These are phyloP conservation scores for Colletotrichum nymphaeae DNA, from an alignment of 2,329 filamentous ascomycete genomes.

Conservation along the genomic window DNA sequence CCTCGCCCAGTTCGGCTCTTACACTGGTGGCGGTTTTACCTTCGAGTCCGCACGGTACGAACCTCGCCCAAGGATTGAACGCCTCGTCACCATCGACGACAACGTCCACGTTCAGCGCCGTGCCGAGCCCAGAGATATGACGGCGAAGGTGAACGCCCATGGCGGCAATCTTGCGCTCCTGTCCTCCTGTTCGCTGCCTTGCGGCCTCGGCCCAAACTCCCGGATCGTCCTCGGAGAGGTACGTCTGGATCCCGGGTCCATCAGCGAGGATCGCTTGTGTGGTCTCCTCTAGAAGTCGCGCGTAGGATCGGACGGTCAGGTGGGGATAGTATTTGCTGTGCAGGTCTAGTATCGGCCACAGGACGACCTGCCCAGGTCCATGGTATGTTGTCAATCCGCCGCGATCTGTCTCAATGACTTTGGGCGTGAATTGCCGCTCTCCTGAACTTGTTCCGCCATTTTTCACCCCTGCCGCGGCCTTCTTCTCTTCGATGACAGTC, in stretches of 20 bases:
- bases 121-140: conserved; percentile 85
- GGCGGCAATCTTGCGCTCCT: conserved; percentile 83
- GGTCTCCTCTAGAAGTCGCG: conserved; percentile 80
- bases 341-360: conserved; percentile 93
- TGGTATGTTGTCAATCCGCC: conserved; percentile 96
- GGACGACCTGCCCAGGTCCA: conserved; percentile 89
- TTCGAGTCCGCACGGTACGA: conserved; percentile 89
- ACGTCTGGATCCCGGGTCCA: conserved; percentile 68
- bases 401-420: conserved; percentile 78
- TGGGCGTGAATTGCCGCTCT: conserved; percentile 58
- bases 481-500: conserved; percentile 42
- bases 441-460: background rate
- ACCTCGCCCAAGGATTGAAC: conserved; percentile 71
- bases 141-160: conserved; percentile 91
- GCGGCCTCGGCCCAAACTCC: conserved; percentile 78
- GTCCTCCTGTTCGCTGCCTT: conserved; percentile 41
- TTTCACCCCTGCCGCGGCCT: no score
- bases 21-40: conserved; percentile 85
- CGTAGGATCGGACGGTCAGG: conserved; percentile 80
- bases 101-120: conserved; percentile 82
- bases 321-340: conserved; percentile 64
- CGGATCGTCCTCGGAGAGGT: conserved; percentile 77
- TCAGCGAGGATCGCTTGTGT: conserved; percentile 73
- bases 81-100: conserved; percentile 56
- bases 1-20: conserved; percentile 57